These are phyloP conservation scores for Phialophora macrospora DNA, from an alignment of 2,329 filamentous ascomycete genomes.

Conservation along the genomic window DNA sequence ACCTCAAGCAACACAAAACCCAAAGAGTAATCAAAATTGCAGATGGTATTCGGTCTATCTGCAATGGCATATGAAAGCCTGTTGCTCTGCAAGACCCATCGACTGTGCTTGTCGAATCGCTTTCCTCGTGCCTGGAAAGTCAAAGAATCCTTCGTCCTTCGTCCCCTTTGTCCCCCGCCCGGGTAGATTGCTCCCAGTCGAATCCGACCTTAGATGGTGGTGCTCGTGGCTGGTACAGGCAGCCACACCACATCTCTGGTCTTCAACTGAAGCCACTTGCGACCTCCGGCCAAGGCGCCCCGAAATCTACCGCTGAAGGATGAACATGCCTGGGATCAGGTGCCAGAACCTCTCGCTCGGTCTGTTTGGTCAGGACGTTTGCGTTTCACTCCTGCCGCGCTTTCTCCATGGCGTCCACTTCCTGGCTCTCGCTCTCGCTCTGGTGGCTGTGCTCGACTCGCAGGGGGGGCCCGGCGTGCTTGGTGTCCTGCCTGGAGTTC, in stretches of 20 bases:
- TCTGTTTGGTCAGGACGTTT: background rate
- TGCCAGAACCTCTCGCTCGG: background rate
- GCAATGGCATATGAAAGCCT: too few species aligned
- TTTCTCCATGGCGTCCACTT: background rate
- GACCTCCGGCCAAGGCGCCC: too few species aligned
- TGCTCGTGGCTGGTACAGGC: background rate
- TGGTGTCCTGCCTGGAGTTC: background rate
- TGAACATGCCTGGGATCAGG: too few species aligned
- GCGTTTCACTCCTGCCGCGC: too few species aligned
- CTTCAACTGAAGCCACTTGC: background rate
- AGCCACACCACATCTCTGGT: background rate
- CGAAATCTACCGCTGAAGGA: background rate
- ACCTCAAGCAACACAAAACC: too few species aligned
- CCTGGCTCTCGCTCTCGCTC: background rate
- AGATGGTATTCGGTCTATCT: too few species aligned
- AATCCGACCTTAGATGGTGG: background rate
- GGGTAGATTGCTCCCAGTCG: background rate
- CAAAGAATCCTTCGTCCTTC: too few species aligned
- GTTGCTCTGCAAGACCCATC: background rate
- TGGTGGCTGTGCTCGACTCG: background rate
- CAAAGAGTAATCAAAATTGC: too few species aligned
- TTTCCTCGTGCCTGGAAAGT: background rate
- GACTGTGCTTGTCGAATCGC: background rate
- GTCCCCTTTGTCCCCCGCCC: too few species aligned
- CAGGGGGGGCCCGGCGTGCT: too few species aligned